A percentile compares a stretch with the other conserved stretches of the same genome.
Evolutionary conservation across 495 filamentous ascomycete genomes (phyloP).

Genomic region (Niebla homalea): DNA sequence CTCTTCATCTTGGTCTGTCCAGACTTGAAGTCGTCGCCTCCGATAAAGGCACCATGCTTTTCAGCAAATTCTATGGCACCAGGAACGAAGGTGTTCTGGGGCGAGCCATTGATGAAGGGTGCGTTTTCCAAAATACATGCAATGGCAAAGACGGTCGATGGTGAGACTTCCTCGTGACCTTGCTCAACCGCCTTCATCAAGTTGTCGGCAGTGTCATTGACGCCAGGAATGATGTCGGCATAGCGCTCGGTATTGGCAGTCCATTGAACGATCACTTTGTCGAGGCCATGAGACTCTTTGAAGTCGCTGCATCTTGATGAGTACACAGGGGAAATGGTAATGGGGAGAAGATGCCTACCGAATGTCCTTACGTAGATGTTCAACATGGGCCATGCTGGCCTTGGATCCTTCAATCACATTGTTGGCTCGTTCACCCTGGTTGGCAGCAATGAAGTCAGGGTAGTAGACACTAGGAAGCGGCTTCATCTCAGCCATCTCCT

Average conservation of each 20-base stretch:
- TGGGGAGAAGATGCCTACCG: slow-evolving; percentile 43
- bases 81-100: slow-evolving; percentile 97
- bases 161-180: slow-evolving; percentile 79
- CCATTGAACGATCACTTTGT: slow-evolving; percentile 97
- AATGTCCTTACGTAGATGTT: slow-evolving; percentile 89
- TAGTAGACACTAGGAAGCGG: slow-evolving; percentile 96
- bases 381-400: slow-evolving; percentile 73
- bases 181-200: slow-evolving; percentile 72
- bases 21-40: slow-evolving; percentile 99
- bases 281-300: slow-evolving; percentile 70
- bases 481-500: slow-evolving; percentile 82
- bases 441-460: slow-evolving; percentile 97
- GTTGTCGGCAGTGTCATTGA: slow-evolving; percentile 96
- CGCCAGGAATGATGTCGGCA: slow-evolving; percentile 70
- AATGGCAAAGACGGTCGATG: slow-evolving; percentile 91
- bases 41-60: slow-evolving; percentile 77
- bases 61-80: slow-evolving; percentile 86
- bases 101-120: slow-evolving; percentile 98
- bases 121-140: slow-evolving; percentile 79
- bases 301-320: slow-evolving; percentile 57
- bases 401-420: slow-evolving; percentile 76
- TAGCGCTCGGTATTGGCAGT: slow-evolving; percentile 98
- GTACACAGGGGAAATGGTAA: slow-evolving; percentile 5
- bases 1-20: slow-evolving; percentile 99
- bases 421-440: slow-evolving; percentile 94